Conservation (phyloP, 1,284 basidiomycete species). For the Apiotrichum montevideense region DNA sequence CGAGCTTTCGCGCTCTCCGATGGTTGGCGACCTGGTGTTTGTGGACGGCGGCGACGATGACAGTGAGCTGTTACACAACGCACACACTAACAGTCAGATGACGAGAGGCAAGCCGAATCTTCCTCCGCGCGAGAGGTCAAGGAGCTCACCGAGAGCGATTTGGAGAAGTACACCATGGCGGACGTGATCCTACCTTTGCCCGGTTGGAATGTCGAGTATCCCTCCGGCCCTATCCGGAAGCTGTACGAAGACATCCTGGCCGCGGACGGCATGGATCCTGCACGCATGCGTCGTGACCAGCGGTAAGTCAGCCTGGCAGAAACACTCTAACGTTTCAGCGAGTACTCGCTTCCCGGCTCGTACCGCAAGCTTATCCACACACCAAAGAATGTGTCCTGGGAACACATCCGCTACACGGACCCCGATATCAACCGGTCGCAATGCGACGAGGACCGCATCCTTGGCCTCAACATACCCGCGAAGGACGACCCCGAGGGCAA, state of each 20-base stretch:
- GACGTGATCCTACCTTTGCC: slow-evolving; percentile 95
- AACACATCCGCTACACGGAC: slow-evolving; percentile 80
- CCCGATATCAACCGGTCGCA: slow-evolving; percentile 84
- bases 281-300: slow-evolving; percentile 80
- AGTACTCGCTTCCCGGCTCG: slow-evolving; percentile 85
- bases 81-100: background rate
- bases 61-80: slow-evolving; percentile 37
- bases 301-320: slow-evolving; percentile 53
- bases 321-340: slow-evolving; percentile 51
- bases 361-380: slow-evolving; percentile 86
- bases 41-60: slow-evolving; percentile 51
- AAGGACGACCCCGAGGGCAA: slow-evolving; percentile 55
- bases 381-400: slow-evolving; percentile 74
- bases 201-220: slow-evolving; percentile 85
- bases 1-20: slow-evolving; percentile 67
- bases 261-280: slow-evolving; percentile 78
- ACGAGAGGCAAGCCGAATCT: slow-evolving; percentile 30
- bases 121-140: slow-evolving; percentile 55
- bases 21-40: slow-evolving; percentile 80
- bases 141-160: slow-evolving; percentile 66
- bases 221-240: slow-evolving; percentile 72
- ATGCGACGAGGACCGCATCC: slow-evolving; percentile 86
- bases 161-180: slow-evolving; percentile 74
- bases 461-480: slow-evolving; percentile 67
- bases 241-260: slow-evolving; percentile 73